Percentiles rank a stretch among this genome's conserved stretches.
Conservation (phyloP, 305 asterid genomes). For the Ilex paraguariensis region DNA sequence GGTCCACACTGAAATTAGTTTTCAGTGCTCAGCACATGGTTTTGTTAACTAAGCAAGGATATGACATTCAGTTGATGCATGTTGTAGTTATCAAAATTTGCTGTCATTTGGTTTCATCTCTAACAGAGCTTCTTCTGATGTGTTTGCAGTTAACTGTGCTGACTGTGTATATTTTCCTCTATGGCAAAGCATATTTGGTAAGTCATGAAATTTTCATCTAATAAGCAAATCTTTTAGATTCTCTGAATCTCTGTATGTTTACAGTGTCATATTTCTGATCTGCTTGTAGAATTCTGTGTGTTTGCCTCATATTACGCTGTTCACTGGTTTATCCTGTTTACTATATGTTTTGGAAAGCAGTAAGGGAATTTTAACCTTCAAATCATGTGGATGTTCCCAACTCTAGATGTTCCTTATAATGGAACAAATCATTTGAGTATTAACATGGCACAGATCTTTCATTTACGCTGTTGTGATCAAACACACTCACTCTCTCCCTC, state of each 20-base stretch:
- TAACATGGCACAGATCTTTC: too few relatives aligned
- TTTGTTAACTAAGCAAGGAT: too few relatives aligned
- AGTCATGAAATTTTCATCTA: constrained; percentile 23
- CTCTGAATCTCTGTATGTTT: not conserved
- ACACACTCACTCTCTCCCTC: too few relatives aligned
- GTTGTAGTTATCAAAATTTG: not conserved
- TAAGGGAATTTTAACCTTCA: too few relatives aligned
- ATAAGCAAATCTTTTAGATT: constrained; percentile 5
- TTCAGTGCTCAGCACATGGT: too few relatives aligned
- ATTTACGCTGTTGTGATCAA: too few relatives aligned
- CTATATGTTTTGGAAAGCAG: too few relatives aligned
- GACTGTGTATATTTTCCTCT: constrained; percentile 80
- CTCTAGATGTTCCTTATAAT: too few relatives aligned
- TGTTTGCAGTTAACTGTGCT: constrained; percentile 91
- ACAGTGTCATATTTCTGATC: constrained; percentile 8
- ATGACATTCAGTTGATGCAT: not conserved
- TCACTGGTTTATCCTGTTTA: too few relatives aligned
- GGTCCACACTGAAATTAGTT: too few relatives aligned
- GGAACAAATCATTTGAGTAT: too few relatives aligned
- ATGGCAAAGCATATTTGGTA: constrained; percentile 94
- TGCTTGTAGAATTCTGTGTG: constrained; percentile 13
- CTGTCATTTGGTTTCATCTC: not conserved
- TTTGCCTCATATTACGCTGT: not conserved
- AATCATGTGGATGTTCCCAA: too few relatives aligned
- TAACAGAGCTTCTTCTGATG: constrained; percentile 10